Evolutionary conservation across 2,329 filamentous ascomycete species (phyloP).

Genomic region (Polychaeton citri): DNA sequence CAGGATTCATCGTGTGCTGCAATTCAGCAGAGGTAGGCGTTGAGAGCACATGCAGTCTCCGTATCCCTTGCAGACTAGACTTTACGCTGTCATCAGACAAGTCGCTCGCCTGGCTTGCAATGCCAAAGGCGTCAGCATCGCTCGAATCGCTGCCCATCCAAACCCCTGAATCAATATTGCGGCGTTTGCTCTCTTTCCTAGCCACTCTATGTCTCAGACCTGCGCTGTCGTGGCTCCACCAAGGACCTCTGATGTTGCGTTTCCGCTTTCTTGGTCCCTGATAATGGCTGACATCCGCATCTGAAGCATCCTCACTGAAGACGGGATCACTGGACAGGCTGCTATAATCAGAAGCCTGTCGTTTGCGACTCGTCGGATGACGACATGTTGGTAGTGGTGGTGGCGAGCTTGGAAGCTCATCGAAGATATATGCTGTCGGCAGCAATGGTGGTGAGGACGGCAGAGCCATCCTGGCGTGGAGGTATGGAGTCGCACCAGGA

Average conservation of each 20-base stretch:
- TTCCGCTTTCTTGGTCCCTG: slow-evolving; percentile 48
- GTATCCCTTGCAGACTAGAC: slow-evolving; percentile 1
- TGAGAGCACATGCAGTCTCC: slow-evolving; percentile 2
- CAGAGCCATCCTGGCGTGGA: slow-evolving; percentile 14
- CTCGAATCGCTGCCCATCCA: slow-evolving; percentile 51
- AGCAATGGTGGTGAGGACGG: slow-evolving; percentile 19
- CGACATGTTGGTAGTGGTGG: slow-evolving; percentile 4
- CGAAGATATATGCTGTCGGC: slow-evolving; percentile 8
- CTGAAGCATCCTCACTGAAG: slow-evolving; percentile 53
- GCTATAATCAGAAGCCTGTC: slow-evolving; percentile 17
- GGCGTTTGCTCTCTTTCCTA: slow-evolving; percentile 40
- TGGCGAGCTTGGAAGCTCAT: slow-evolving; percentile 10
- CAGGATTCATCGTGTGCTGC: slow-evolving; percentile 3
- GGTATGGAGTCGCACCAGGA: slow-evolving; percentile 1
- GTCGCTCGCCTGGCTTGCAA: not conserved
- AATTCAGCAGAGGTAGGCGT: slow-evolving; percentile 2
- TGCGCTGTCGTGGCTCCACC: slow-evolving; percentile 49
- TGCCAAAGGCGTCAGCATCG: slow-evolving; percentile 18
- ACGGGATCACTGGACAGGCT: slow-evolving; percentile 54
- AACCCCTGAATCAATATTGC: slow-evolving; percentile 55
- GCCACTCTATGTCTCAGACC: slow-evolving; percentile 12
- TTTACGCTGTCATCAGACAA: slow-evolving; percentile 2
- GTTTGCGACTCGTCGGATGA: slow-evolving; percentile 13
- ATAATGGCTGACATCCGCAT: slow-evolving; percentile 46
- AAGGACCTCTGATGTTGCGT: slow-evolving; percentile 50